Evolutionary conservation across 2,329 filamentous ascomycete species (phyloP).

Genomic region (Davidsoniella neocaledoniae): DNA sequence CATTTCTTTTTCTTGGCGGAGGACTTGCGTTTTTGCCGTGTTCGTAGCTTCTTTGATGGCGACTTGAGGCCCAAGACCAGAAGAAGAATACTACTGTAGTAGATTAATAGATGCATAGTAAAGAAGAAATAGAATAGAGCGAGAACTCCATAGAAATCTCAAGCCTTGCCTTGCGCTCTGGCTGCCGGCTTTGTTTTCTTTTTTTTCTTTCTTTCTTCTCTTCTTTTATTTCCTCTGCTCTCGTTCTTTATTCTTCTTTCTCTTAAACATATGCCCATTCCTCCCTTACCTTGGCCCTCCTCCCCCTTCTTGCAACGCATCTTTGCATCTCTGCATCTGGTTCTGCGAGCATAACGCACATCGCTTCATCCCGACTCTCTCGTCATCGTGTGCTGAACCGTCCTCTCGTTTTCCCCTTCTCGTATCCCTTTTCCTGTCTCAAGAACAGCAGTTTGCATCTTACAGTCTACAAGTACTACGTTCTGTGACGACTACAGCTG

Average conservation of each 20-base stretch:
- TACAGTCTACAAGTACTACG: background rate
- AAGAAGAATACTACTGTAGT: background rate
- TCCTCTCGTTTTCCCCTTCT: slow-evolving; percentile 1
- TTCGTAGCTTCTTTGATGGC: too few species aligned
- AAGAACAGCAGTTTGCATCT: background rate
- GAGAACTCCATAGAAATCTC: too few species aligned
- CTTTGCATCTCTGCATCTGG: background rate
- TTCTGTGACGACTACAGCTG: too few species aligned
- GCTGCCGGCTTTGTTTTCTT: background rate
- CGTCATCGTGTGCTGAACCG: background rate
- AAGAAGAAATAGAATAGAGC: too few species aligned
- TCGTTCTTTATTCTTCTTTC: background rate
- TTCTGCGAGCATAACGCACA: too few species aligned
- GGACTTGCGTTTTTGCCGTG: background rate
- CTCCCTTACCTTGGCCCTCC: background rate
- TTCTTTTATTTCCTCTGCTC: background rate
- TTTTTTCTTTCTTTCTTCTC: background rate
- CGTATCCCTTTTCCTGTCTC: background rate
- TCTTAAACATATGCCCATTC: background rate
- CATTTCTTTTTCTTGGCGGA: background rate
- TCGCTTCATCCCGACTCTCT: too few species aligned
- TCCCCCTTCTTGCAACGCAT: background rate
- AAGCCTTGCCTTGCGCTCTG: too few species aligned
- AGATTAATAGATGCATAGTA: too few species aligned
- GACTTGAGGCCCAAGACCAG: background rate